phyloP scores from a whole-genome alignment of 2,329 filamentous ascomycete species.

The Monilinia vaccinii-corymbosi region DNA sequence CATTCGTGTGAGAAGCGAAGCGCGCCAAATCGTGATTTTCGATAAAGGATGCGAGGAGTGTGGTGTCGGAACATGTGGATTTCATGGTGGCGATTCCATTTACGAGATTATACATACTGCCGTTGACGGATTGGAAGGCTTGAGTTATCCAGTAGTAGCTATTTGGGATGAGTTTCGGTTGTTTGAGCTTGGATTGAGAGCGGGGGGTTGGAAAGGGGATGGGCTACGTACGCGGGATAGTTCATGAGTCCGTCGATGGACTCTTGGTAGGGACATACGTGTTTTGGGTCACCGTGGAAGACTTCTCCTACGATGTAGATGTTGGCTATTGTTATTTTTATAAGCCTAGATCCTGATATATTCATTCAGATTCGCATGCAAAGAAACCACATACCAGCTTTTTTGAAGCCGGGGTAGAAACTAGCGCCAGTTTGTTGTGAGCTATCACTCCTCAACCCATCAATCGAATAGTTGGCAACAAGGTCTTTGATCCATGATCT shows the following conservation, averaged over 20 bases:
- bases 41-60: conserved; percentile 33
- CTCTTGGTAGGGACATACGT: conserved; percentile 44
- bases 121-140: conserved; percentile 23
- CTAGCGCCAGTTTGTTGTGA: conserved; percentile 38
- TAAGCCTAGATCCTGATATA: neutral
- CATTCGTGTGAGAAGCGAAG: conserved; percentile 21
- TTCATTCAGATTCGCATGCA: neutral
- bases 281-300: conserved; percentile 43
- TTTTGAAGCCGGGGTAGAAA: conserved; percentile 47
- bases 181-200: neutral
- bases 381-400: conserved; percentile 28
- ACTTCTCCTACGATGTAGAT: conserved; percentile 55
- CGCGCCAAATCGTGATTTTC: conserved; percentile 30
- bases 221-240: conserved; percentile 36
- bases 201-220: no score
- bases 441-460: conserved; percentile 43
- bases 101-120: conserved; percentile 25
- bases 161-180: neutral
- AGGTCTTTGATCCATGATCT: conserved; percentile 23
- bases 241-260: conserved; percentile 52
- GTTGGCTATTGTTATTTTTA: conserved; percentile 33
- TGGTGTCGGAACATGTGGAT: conserved; percentile 29
- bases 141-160: conserved; percentile 29
- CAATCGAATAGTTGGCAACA: conserved; percentile 31
- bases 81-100: conserved; percentile 26